phyloP scores from a whole-genome alignment of 352 stramenopile genomes.

The Pythium sp. region DNA sequence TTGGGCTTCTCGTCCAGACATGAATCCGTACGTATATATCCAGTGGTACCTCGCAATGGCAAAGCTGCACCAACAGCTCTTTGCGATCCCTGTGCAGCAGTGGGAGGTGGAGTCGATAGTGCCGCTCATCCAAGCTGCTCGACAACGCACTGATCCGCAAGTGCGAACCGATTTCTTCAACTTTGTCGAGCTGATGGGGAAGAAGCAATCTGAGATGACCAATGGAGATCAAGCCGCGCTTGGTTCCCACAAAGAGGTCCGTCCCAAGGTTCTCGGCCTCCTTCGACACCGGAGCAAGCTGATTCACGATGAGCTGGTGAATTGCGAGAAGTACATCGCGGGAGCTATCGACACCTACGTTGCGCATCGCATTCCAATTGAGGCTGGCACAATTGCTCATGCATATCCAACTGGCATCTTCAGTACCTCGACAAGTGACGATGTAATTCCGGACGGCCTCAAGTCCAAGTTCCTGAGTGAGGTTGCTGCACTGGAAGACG shows the following conservation, averaged over 20 bases:
- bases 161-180: not conserved
- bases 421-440: constrained; percentile 31
- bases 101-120: not conserved
- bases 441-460: constrained; percentile 21
- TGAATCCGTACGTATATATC: not conserved
- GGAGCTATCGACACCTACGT: not conserved
- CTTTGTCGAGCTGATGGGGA: not conserved
- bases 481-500: constrained; percentile 30
- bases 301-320: not conserved
- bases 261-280: not conserved
- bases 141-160: not conserved
- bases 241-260: not conserved
- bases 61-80: not conserved
- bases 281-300: not conserved
- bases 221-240: not conserved
- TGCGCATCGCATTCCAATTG: too few species aligned
- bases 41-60: not conserved
- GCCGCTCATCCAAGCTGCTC: not conserved
- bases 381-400: not conserved
- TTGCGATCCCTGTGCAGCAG: not conserved
- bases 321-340: not conserved
- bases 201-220: not conserved
- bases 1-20: not conserved
- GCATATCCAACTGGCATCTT: not conserved
- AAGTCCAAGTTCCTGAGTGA: constrained; percentile 27